Percentiles rank a stretch among this genome's conserved stretches.
Evolutionary conservation across 345 rosid genomes (phyloP).

Genomic region (Erodium maritimum): DNA sequence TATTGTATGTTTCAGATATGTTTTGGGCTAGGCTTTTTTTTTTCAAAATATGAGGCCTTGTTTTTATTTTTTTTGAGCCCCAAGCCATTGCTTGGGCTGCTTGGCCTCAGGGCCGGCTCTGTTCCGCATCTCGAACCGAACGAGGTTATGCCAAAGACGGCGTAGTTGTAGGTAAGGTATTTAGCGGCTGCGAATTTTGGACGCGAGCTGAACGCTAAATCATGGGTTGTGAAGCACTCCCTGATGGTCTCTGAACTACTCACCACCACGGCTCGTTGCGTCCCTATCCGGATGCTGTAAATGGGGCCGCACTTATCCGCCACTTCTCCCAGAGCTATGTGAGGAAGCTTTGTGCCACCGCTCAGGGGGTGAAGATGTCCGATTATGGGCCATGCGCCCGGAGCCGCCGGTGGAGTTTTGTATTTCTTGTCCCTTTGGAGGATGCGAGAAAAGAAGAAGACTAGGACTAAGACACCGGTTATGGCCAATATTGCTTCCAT

Average conservation of each 20-base stretch:
- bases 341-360: conserved; percentile 6
- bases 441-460: too few species aligned
- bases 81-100: conserved; percentile 34
- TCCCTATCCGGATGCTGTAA: conserved; percentile 16
- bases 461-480: too few species aligned
- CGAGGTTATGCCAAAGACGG: conserved; percentile 18
- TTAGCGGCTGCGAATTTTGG: conserved; percentile 15
- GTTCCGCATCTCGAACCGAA: too few species aligned
- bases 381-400: conserved; percentile 7
- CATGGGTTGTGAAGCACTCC: conserved; percentile 26
- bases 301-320: conserved; percentile 18
- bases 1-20: too few species aligned
- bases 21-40: too few species aligned
- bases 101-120: too few species aligned
- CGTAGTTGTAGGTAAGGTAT: conserved; percentile 14
- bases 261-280: conserved; percentile 16
- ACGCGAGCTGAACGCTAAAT: conserved; percentile 16
- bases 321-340: conserved; percentile 9
- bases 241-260: conserved; percentile 14
- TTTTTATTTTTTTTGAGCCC: too few species aligned
- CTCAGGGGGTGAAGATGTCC: conserved; percentile 27
- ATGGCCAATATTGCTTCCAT: too few species aligned
- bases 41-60: too few species aligned
- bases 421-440: too few species aligned
- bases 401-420: background rate